Conservation (phyloP, 495 filamentous ascomycete genomes). For the Talaromyces trachyspermus region DNA sequence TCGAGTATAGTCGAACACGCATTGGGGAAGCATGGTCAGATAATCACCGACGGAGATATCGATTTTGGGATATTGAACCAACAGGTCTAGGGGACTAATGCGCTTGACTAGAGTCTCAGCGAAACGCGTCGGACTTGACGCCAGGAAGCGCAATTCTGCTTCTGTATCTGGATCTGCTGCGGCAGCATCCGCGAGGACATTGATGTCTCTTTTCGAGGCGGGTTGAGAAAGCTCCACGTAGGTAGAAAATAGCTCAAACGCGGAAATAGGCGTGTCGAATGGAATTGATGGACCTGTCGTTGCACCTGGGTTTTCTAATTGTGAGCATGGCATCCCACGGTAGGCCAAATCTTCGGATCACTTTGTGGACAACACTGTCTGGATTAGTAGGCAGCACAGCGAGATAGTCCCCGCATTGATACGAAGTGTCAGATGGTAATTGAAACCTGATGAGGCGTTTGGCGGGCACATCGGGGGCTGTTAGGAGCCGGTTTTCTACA, state of each 20-base stretch:
- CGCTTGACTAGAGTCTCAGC: slow-evolving; percentile 49
- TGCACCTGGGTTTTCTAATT: slow-evolving; percentile 29
- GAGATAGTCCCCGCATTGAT: slow-evolving; percentile 71
- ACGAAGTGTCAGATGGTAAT: slow-evolving; percentile 57
- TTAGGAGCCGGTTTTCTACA: slow-evolving; percentile 46
- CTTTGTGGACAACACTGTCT: slow-evolving; percentile 46
- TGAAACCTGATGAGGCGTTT: slow-evolving; percentile 62
- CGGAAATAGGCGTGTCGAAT: slow-evolving; percentile 49
- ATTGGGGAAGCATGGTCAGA: slow-evolving; percentile 67
- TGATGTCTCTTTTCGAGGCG: slow-evolving; percentile 50
- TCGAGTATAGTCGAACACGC: slow-evolving; percentile 69
- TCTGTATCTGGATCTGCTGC: slow-evolving; percentile 25
- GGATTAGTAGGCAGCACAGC: slow-evolving; percentile 66
- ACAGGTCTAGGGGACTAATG: slow-evolving; percentile 56
- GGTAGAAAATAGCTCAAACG: slow-evolving; percentile 52
- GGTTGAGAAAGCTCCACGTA: slow-evolving; percentile 70
- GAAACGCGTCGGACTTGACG: slow-evolving; percentile 33
- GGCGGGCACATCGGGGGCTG: slow-evolving; percentile 42
- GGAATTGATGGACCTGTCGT: slow-evolving; percentile 53
- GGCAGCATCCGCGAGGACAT: slow-evolving; percentile 19
- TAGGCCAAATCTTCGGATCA: slow-evolving; percentile 45
- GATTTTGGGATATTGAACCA: slow-evolving; percentile 50
- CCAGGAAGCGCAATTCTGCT: slow-evolving; percentile 24
- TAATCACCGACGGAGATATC: slow-evolving; percentile 53
- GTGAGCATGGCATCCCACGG: slow-evolving; percentile 52